phyloP scores from a whole-genome alignment of 2,329 filamentous ascomycete species.

The Sporothrix protearum region DNA sequence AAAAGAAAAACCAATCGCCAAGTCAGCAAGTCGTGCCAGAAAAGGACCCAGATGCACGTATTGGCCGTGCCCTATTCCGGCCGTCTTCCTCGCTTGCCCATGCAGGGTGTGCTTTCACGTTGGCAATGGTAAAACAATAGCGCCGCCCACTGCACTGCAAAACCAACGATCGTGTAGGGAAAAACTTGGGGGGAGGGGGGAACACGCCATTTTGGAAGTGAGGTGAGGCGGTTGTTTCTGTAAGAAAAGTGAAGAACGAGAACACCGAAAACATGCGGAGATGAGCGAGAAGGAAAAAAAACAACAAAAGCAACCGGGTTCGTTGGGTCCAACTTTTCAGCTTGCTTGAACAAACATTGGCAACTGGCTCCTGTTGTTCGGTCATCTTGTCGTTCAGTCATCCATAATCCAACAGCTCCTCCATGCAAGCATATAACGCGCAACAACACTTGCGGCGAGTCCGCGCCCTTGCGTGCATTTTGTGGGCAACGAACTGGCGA shows the following conservation, averaged over 20 bases:
- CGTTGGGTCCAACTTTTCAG: neutral
- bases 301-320: neutral
- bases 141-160: neutral
- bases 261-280: constrained; percentile 1
- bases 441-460: neutral
- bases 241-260: neutral
- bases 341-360: neutral
- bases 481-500: neutral
- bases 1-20: neutral
- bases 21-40: neutral
- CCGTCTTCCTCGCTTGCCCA: neutral
- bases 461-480: neutral
- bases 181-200: neutral
- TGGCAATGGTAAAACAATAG: neutral
- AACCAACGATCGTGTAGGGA: neutral
- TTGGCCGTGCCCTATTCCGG: neutral
- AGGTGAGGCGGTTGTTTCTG: neutral
- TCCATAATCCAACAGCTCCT: neutral
- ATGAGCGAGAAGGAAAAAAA: neutral
- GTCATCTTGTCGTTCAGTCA: neutral
- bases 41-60: neutral
- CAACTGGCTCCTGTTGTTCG: neutral
- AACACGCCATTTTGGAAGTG: constrained; percentile 1
- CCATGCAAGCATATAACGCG: neutral
- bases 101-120: neutral